Evolutionary conservation across 306 rosid species (phyloP).

Genomic region (Chamaecrista fasciculata): DNA sequence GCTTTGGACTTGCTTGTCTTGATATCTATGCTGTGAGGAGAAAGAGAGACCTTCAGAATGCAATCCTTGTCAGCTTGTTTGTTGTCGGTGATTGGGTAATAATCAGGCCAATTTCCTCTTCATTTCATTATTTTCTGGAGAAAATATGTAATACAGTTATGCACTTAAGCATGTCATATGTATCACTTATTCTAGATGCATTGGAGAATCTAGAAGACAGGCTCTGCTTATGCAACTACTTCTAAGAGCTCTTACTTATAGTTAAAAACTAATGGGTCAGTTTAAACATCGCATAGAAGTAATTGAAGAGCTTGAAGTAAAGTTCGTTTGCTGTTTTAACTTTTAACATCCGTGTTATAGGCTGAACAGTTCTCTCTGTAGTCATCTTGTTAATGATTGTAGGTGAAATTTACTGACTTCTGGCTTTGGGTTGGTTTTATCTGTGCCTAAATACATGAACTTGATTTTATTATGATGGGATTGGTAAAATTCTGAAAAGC

Average conservation of each 20-base stretch:
- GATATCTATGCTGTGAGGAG: conserved; percentile 83
- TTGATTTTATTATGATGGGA: background rate
- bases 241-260: background rate
- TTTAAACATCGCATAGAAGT: background rate
- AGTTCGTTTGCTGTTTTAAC: conserved; percentile 2
- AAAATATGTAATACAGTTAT: background rate
- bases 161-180: conserved; percentile 3
- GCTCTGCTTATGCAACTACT: background rate
- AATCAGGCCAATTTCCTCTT: conserved; percentile 27
- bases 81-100: conserved; percentile 98
- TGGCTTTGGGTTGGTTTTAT: background rate
- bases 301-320: background rate
- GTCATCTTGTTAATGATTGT: conserved; percentile 15
- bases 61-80: conserved; percentile 87
- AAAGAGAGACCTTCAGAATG: conserved; percentile 83
- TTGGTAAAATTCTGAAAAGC: background rate
- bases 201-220: background rate
- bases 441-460: background rate
- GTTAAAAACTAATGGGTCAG: background rate
- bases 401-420: background rate
- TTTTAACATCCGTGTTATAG: background rate
- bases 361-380: background rate
- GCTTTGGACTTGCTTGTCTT: conserved; percentile 96
- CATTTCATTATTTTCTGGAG: conserved; percentile 16
- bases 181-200: conserved; percentile 2